A percentile compares a stretch with the other conserved stretches of the same genome.
Evolutionary conservation across 192 early-diverging fungal species (phyloP).

Genomic region (Dimargaris xerosporica): DNA sequence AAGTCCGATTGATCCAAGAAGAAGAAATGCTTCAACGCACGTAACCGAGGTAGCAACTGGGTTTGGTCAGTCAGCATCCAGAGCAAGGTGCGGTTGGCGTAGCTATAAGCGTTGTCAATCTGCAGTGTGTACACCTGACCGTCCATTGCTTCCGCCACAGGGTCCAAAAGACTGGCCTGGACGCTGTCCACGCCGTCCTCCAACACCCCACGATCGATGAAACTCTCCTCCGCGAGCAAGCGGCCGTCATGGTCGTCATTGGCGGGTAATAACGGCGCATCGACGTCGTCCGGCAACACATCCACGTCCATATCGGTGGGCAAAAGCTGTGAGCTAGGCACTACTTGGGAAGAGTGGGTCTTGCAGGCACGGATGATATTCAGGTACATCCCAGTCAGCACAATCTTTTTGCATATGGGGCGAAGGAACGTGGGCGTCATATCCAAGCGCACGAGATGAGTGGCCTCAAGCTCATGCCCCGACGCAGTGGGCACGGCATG

Average conservation of each 20-base stretch:
- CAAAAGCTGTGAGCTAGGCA: neutral
- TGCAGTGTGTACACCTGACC: constrained; percentile 34
- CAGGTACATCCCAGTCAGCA: constrained; percentile 86
- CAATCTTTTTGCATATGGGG: constrained; percentile 57
- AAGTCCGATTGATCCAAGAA: constrained; percentile 89
- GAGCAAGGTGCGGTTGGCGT: constrained; percentile 75
- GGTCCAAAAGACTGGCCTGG: neutral
- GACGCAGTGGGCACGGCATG: neutral
- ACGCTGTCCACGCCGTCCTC: neutral
- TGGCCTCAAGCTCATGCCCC: neutral
- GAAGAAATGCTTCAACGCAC: constrained; percentile 85
- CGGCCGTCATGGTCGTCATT: neutral
- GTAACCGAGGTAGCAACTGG: constrained; percentile 55
- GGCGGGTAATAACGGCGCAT: neutral
- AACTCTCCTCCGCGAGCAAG: constrained; percentile 11
- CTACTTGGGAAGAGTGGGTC: constrained; percentile 13
- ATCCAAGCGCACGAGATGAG: constrained; percentile 10
- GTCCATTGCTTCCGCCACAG: constrained; percentile 6
- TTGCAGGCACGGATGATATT: constrained; percentile 84
- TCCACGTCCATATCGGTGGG: neutral
- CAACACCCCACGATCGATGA: neutral
- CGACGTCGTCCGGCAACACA: neutral
- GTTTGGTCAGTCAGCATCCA: constrained; percentile 64
- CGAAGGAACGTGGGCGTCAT: constrained; percentile 61
- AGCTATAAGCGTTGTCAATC: constrained; percentile 73